Evolutionary conservation across 1,284 basidiomycete genomes (phyloP), one percentile per base, ranked within the genome.

Genomic region (Entoloma clypeatum): DNA sequence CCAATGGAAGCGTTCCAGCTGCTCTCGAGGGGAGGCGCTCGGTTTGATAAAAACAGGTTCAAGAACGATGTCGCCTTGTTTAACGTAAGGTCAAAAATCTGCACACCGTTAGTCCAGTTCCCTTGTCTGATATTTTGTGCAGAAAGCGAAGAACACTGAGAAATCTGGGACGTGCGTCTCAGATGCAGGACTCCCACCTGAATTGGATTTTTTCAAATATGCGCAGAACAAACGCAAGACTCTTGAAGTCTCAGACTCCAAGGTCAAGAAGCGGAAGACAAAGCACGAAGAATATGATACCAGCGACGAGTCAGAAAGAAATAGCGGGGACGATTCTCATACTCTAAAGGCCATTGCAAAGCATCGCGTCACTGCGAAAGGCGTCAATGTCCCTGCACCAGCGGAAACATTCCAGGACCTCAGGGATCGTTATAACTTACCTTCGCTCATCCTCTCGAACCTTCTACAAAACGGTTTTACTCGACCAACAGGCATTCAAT

Each of bases 131-230:
- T 4, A 18, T 29, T 14, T 34, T 18, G 23, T 18, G n/a, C 36
- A 58, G 54, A 55, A 54, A 53, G 49, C 48, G 59, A 69, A 63
- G 53, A 49, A 11, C 45, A 42, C 38, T 17, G 36, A 45, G 40
- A 44, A 42, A 35, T 8, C 29, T n/a, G 31, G 43, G 41, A 22
- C 39, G 8, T 21, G 33, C 16, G 18, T 36, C 23, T 36, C 35
- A 16, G 58, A 64, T 23, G 72, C 64, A 18, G 74, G 74, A 51
- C 74, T 94, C 13, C 92, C 92, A 0, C 54, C 71, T 2, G 86
- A 87, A 49, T 72, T 95, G 3, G 88, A 96, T 61, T 93, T 93
- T 62, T 95, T 94, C 67, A 90, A 86, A 51, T 90, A 90, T 51
- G 80, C 83, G 1, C 69, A 78, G 17, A 61, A 55, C 27, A 84